Conservation (phyloP, 306 rosid species). For the Malus asiatica region DNA sequence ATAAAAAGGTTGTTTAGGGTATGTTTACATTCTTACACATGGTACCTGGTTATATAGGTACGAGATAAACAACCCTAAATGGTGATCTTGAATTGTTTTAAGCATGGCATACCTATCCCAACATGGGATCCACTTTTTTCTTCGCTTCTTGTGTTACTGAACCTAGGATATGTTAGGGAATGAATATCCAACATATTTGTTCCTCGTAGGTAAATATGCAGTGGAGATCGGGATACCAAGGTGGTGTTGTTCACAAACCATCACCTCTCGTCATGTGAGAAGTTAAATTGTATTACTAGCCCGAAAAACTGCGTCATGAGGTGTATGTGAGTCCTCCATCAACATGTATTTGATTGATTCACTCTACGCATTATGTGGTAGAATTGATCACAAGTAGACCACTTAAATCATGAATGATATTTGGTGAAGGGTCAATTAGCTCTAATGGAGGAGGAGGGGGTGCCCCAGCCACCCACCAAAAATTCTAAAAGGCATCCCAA, state of each 20-base stretch:
- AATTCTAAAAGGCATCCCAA: conserved; percentile 36
- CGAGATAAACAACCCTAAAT: neutral
- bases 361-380: neutral
- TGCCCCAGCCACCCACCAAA: conserved; percentile 39
- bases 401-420: conserved; percentile 45
- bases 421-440: conserved; percentile 50
- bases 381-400: conserved; percentile 1
- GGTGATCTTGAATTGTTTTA: neutral
- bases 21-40: neutral
- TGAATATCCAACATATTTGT: no score
- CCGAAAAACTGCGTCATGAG: no score
- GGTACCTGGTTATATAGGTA: neutral
- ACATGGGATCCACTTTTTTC: neutral
- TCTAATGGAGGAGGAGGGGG: neutral
- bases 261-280: neutral
- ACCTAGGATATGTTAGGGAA: neutral
- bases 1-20: neutral
- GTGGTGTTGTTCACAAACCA: neutral
- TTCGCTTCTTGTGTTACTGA: no score
- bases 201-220: neutral
- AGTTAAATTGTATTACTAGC: neutral
- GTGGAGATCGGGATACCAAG: neutral
- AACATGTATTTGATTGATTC: neutral
- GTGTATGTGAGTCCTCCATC: neutral
- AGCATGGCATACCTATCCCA: neutral